Evolutionary conservation across 2,329 filamentous ascomycete genomes (phyloP), one percentile per base, ranked within the genome.

Genomic region (Colletotrichum sp.): DNA sequence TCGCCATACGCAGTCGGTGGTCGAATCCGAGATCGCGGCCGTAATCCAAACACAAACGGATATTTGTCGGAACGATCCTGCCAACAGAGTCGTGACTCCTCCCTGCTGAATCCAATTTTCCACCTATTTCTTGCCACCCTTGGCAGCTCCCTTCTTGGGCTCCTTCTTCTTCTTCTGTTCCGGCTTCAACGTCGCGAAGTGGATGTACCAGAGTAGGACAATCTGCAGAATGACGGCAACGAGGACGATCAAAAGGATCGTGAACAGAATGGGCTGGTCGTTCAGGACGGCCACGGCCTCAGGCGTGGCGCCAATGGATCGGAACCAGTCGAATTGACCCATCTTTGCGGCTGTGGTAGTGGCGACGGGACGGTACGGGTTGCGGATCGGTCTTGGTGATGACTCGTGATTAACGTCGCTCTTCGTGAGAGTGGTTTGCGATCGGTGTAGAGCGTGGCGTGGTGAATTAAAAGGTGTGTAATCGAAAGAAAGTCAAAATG

Each of bases 211-310:
- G 69, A 90, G 82, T 64, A 92, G 82, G 12, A 85, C 79, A 73
- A 81, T 82, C 78, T 91, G 84, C 10, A 88, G 80, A 75, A 85
- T 85, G 66, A 91, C 79, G 75, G 83, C 84, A 79, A 90, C 80
- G 71, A 92, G 84, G 74, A 90, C 89, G 80, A 91, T 81, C 77
- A 92, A 77, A 75, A 92, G 88, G 77, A 89, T 88, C 77, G 86
- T 89, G 84, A 92, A 91, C 69, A 92, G 85, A 76, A 88, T 84
- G 26, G 90, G 90, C 82, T 92, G 90, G 79, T 92, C 90, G 84
- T 92, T 92, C 81, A 92, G 85, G 69, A 88, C 87, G 77, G 89
- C 89, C 79, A 92, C 89, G 78, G 90, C 90, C 81, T 91, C 84
- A 43, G 86, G 84, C 21, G 90, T 92, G 64, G 90, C 90, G 82